Conservation (phyloP, 1,139 yeast genomes). For the Hemisphaericaspora xylofermentans region DNA sequence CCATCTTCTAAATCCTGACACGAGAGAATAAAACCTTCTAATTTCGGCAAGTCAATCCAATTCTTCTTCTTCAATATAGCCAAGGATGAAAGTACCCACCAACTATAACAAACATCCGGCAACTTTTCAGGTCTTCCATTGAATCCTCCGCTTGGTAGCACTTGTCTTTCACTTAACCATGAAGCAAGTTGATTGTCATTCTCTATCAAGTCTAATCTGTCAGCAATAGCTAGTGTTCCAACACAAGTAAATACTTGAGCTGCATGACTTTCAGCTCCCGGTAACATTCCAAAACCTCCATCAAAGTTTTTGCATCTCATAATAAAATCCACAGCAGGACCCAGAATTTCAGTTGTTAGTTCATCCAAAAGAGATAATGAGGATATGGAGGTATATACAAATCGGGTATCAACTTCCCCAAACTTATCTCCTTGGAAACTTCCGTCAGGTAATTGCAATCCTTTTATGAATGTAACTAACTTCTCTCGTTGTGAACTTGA, state of each 20-base stretch:
- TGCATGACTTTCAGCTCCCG: conserved; percentile 94
- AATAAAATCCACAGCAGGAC: conserved; percentile 66
- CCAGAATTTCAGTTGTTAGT: conserved; percentile 58
- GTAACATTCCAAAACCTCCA: conserved; percentile 92
- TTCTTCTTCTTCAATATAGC: conserved; percentile 63
- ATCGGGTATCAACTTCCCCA: conserved; percentile 92
- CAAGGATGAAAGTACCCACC: conserved; percentile 93
- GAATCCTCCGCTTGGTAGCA: conserved; percentile 79
- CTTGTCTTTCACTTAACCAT: conserved; percentile 91
- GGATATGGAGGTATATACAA: conserved; percentile 79
- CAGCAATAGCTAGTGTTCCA: conserved; percentile 73
- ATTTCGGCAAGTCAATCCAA: conserved; percentile 69
- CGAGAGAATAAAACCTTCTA: conserved; percentile 63
- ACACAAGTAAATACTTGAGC: conserved; percentile 90
- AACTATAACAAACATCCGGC: conserved; percentile 95
- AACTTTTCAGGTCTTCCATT: conserved; percentile 96
- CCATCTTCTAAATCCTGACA: conserved; percentile 82
- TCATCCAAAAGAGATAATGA: conserved; percentile 67
- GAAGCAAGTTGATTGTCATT: conserved; percentile 45
- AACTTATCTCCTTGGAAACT: conserved; percentile 85
- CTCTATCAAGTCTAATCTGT: conserved; percentile 55
- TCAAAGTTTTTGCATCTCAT: conserved; percentile 81
- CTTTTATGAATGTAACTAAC: conserved; percentile 44
- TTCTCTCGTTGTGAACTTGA: conserved; percentile 17
- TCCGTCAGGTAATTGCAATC: conserved; percentile 70